phyloP scores from a whole-genome alignment of 139 green algal species.

The Tetraselmis chui region DNA sequence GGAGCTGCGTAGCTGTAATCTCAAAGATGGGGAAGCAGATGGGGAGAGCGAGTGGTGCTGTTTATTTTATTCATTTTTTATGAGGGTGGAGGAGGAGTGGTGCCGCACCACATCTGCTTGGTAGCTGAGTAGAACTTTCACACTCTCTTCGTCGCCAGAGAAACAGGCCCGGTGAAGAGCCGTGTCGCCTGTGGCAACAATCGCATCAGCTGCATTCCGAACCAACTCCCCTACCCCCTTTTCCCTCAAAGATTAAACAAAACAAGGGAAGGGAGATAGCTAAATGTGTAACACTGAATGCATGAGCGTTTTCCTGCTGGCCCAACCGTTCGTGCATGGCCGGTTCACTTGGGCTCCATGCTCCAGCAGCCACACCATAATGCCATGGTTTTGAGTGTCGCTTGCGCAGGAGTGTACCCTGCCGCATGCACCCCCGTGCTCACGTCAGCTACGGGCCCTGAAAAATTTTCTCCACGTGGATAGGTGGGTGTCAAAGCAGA shows the following conservation, averaged over 20 bases:
- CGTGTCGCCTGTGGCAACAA: background rate
- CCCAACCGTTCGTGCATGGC: background rate
- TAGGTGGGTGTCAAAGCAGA: background rate
- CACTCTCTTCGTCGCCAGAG: background rate
- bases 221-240: background rate
- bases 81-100: background rate
- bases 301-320: no score
- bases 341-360: background rate
- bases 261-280: no score
- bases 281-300: no score
- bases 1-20: no score
- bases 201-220: background rate
- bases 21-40: no score
- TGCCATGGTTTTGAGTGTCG: background rate
- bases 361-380: background rate
- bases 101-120: background rate
- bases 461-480: no score
- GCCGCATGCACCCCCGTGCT: no score
- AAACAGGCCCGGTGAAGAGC: background rate
- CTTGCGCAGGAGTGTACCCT: background rate
- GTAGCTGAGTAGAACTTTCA: background rate
- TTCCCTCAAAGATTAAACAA: background rate
- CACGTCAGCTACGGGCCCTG: no score
- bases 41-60: no score
- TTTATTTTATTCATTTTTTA: no score